Base-by-base conservation (phyloP, 306 rosid genomes). In the Sechiopsis laciniata region DNA sequence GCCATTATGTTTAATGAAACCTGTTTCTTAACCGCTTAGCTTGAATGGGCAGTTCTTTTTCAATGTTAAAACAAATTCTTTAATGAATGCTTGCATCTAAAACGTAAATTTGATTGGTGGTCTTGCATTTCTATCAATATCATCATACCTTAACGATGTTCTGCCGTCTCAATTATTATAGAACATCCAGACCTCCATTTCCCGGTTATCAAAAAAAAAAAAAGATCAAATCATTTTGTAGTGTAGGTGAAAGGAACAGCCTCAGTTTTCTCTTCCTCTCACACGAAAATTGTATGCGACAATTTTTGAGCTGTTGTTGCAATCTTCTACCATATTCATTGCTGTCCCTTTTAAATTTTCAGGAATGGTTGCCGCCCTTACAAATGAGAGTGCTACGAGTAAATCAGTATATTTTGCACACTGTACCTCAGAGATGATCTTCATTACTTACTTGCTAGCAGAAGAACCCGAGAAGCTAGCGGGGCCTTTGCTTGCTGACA, bases 291-390 rank as follows among this genome's bases (percentile, higher is more conserved):
- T 10, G 51, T 17, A n/a, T 10, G 2, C 7, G 1, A 21, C 24
- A 10, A 57, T 57, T 57, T 57, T 57, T 10, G 7, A 10, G 5
- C 2, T 59, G 37, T 32, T 4, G 37, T 32, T 32, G 37, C 37
- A 32, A 4, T 32, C 5, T 48, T 13, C 7, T 22, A 20, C 54
- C 55, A 7, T 68, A 50, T 7, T 69, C 73, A 69, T 69, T 69
- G 54, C 35, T 22, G 52, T 14, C 19, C 65, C 9, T 29, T 78
- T 17, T 48, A 32, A 52, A 67, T 69, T 15, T 13, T 45, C 80
- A 92, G 96, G 96, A 80, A 93, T 93, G 98, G 91, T 88, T 29
- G 98, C 97, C 14, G 92, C 98, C 29, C 98, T 87, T 51, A 93
- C 98, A 48, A 93, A 88, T 75, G 98, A 93, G 78, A 93, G 98